Evolutionary conservation across 768 basidiomycete species (phyloP).

Genomic region (Suillus placidus): DNA sequence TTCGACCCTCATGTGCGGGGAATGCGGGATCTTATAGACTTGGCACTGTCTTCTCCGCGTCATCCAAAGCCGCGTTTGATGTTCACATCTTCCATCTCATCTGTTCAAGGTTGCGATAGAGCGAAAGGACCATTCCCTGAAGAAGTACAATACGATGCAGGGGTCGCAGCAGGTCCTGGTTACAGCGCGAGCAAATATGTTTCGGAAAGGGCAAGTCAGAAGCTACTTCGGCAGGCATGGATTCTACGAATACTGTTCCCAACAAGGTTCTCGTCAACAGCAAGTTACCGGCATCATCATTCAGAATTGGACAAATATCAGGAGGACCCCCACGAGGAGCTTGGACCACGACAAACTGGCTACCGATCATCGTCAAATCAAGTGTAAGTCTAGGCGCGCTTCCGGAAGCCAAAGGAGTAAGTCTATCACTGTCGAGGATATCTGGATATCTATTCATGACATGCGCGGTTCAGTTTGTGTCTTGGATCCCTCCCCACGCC

Average conservation of each 20-base stretch:
- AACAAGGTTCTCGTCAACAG: constrained; percentile 41
- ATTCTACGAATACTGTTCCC: neutral
- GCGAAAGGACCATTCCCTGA: constrained; percentile 38
- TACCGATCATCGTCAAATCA: constrained; percentile 45
- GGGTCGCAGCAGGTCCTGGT: constrained; percentile 41
- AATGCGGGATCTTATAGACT: constrained; percentile 38
- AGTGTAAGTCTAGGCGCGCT: constrained; percentile 29
- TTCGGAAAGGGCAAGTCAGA: constrained; percentile 37
- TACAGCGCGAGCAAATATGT: constrained; percentile 52
- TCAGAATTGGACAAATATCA: constrained; percentile 50
- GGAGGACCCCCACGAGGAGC: constrained; percentile 43
- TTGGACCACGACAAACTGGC: constrained; percentile 50
- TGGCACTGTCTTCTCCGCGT: constrained; percentile 34
- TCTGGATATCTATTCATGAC: neutral
- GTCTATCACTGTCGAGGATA: neutral
- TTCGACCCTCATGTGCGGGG: constrained; percentile 45
- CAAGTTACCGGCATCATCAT: constrained; percentile 36
- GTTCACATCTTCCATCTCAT: constrained; percentile 45
- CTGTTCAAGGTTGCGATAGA: constrained; percentile 35
- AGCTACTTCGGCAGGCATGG: neutral
- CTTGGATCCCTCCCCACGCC: constrained; percentile 25
- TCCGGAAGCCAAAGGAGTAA: constrained; percentile 29
- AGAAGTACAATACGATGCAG: constrained; percentile 33
- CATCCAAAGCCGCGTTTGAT: constrained; percentile 34
- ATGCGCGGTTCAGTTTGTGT: constrained; percentile 12